Conservation (phyloP, 176 grass and related monocot genomes). For the Oryza glaberrima region DNA sequence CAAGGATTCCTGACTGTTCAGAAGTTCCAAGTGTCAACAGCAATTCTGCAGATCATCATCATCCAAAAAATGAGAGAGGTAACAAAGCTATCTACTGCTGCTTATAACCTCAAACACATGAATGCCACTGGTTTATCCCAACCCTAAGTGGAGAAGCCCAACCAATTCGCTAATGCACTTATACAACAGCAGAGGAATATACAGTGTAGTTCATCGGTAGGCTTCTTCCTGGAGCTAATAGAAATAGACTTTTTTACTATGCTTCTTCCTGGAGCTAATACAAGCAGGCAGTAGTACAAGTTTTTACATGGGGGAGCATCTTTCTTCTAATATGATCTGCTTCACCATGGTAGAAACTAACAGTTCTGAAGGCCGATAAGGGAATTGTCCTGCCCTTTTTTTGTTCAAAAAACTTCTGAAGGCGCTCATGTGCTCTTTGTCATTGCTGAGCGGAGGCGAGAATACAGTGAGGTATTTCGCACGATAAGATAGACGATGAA, state of each 20-base stretch:
- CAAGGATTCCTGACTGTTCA: neutral
- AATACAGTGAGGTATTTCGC: constrained; percentile 55
- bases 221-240: constrained; percentile 38
- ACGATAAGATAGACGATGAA: constrained; percentile 82
- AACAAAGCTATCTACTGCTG: constrained; percentile 19
- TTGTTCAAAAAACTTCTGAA: neutral
- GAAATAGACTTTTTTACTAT: constrained; percentile 12
- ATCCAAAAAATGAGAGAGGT: constrained; percentile 2
- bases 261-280: constrained; percentile 36
- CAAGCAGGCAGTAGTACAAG: constrained; percentile 32
- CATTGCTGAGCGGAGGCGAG: constrained; percentile 53
- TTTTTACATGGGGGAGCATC: constrained; percentile 27
- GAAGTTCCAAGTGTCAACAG: neutral
- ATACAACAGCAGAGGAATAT: constrained; percentile 34
- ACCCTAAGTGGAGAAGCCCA: constrained; percentile 33
- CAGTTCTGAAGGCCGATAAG: neutral
- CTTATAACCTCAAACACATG: constrained; percentile 27
- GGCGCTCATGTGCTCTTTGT: constrained; percentile 58
- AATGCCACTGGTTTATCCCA: constrained; percentile 1
- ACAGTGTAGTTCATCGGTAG: neutral
- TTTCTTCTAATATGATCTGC: constrained; percentile 31
- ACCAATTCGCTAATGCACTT: constrained; percentile 40
- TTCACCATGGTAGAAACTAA: constrained; percentile 12
- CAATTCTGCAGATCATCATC: neutral
- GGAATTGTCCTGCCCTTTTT: neutral